Percentiles rank a stretch among this genome's conserved stretches.
phyloP scores from a whole-genome alignment of 78 protist genomes.

The Monosiga brevicollis region DNA sequence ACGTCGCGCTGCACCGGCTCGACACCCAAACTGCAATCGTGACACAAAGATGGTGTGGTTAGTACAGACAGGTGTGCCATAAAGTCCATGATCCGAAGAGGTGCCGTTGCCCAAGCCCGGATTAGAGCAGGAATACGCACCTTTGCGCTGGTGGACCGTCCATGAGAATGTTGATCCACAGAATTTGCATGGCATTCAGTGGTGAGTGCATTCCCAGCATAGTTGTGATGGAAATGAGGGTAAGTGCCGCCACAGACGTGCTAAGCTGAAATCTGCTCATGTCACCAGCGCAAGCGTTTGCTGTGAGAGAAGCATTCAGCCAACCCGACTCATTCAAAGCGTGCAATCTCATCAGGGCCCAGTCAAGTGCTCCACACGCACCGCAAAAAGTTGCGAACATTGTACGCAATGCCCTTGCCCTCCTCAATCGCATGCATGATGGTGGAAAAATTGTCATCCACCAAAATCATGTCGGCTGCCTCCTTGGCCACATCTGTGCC shows the following conservation, averaged over 20 bases:
- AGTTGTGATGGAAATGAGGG: neutral
- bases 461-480: constrained; percentile 62
- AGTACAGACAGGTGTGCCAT: too few species aligned
- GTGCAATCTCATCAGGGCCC: too few species aligned
- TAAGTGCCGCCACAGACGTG: constrained; percentile 10
- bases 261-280: constrained; percentile 7
- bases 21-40: constrained; percentile 53
- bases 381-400: constrained; percentile 30
- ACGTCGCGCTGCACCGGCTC: constrained; percentile 51
- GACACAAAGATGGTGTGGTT: too few species aligned
- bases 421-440: constrained; percentile 71
- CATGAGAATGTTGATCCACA: constrained; percentile 76
- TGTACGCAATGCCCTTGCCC: constrained; percentile 33
- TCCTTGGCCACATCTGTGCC: constrained; percentile 75
- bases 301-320: neutral
- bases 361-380: too few species aligned
- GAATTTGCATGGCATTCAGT: constrained; percentile 46
- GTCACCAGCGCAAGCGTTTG: neutral
- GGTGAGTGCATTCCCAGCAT: neutral
- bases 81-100: too few species aligned
- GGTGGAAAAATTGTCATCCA: constrained; percentile 80
- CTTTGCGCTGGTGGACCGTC: constrained; percentile 73
- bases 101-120: too few species aligned
- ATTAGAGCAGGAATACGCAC: too few species aligned
- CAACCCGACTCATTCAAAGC: too few species aligned